Conservation (phyloP, 2,329 filamentous ascomycete genomes). For the Phoma sp. region DNA sequence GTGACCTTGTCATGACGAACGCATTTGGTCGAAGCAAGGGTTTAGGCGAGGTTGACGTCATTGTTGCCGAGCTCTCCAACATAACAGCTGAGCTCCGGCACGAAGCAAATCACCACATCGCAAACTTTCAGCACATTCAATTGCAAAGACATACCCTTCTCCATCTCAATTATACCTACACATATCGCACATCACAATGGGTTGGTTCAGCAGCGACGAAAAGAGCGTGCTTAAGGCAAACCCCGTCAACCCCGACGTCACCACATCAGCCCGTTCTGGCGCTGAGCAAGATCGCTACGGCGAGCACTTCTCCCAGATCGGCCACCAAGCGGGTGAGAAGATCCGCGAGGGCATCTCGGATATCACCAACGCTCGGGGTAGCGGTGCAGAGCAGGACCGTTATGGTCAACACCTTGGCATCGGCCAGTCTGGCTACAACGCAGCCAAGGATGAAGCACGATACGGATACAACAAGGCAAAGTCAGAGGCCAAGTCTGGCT, state of each 20-base stretch:
- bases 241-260: conserved; percentile 33
- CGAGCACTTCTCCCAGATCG: conserved; percentile 33
- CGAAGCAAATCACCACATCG: background rate
- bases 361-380: conserved; percentile 30
- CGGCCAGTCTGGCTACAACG: conserved; percentile 21
- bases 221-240: conserved; percentile 25
- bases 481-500: conserved; percentile 21
- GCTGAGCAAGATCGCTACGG: conserved; percentile 43
- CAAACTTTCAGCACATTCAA: background rate
- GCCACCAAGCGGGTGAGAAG: conserved; percentile 27
- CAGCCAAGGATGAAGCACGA: conserved; percentile 27
- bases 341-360: conserved; percentile 29
- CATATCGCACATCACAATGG: conserved; percentile 27
- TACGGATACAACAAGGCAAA: conserved; percentile 32
- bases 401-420: conserved; percentile 35
- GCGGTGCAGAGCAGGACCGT: conserved; percentile 43
- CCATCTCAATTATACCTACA: background rate
- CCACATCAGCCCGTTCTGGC: conserved; percentile 34
- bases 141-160: background rate
- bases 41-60: conserved; percentile 16
- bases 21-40: conserved; percentile 10
- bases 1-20: conserved; percentile 14
- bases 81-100: conserved; percentile 10
- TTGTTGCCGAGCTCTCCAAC: background rate
- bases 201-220: conserved; percentile 33